Percentiles rank a stretch among this genome's conserved stretches.
Evolutionary conservation across 139 green algal genomes (phyloP).

Genomic region (Spirogloea muscicola): DNA sequence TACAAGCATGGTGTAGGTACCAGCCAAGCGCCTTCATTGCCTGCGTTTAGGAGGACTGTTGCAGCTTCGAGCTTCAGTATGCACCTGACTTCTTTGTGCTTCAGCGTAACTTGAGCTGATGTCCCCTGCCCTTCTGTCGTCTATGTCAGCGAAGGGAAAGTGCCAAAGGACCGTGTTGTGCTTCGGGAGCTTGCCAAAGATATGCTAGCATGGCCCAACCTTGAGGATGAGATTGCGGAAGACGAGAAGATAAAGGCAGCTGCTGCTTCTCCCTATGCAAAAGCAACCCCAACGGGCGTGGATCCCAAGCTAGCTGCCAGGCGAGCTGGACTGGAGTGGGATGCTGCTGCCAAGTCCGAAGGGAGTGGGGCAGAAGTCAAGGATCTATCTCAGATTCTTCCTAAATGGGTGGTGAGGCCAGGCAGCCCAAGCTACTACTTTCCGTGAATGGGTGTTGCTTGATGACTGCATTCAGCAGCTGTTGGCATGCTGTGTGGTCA

Average conservation of each 20-base stretch:
- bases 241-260: conserved; percentile 10
- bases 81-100: no score
- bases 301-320: conserved; percentile 4
- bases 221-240: conserved; percentile 22
- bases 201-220: conserved; percentile 27
- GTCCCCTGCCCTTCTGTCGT: no score
- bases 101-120: no score
- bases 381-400: conserved; percentile 14
- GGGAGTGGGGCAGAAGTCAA: conserved; percentile 9
- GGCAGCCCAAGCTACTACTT: no score
- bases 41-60: no score
- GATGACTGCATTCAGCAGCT: no score
- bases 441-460: no score
- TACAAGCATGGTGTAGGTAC: no score
- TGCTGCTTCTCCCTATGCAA: conserved; percentile 8
- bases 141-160: conserved; percentile 36
- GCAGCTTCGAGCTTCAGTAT: no score
- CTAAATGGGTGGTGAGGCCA: conserved; percentile 19
- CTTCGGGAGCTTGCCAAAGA: conserved; percentile 42
- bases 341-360: conserved; percentile 2
- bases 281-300: conserved; percentile 13
- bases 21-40: no score
- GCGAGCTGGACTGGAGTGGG: conserved; percentile 6
- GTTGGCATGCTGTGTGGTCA: no score
- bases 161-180: conserved; percentile 24